These are phyloP conservation scores for Candida pini DNA, from an alignment of 805 yeast genomes.

Conservation along the genomic window DNA sequence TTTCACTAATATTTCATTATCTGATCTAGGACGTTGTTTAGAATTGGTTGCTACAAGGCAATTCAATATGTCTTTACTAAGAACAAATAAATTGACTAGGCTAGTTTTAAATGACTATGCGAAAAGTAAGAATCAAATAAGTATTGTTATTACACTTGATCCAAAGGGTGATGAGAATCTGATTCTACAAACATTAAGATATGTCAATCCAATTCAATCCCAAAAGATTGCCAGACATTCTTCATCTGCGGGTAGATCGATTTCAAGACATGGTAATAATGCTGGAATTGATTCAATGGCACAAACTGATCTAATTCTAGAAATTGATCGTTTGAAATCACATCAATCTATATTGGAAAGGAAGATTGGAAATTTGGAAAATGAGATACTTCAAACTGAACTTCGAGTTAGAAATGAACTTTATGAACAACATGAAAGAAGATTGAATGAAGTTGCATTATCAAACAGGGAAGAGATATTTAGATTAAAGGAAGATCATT, in stretches of 20 bases:
- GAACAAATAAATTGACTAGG: conserved; percentile 45
- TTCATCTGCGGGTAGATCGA: conserved; percentile 8
- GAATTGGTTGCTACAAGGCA: conserved; percentile 33
- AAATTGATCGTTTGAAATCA: conserved; percentile 22
- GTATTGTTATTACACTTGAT: conserved; percentile 34
- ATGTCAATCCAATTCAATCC: conserved; percentile 26
- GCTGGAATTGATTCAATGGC: conserved; percentile 6
- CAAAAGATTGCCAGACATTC: conserved; percentile 21
- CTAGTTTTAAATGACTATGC: conserved; percentile 41
- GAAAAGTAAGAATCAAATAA: conserved; percentile 26
- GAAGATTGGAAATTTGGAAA: conserved; percentile 21
- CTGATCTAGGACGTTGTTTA: conserved; percentile 46
- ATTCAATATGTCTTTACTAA: conserved; percentile 36
- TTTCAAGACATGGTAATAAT: background rate
- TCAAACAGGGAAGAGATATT: conserved; percentile 29
- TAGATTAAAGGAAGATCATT: conserved; percentile 25
- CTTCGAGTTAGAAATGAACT: conserved; percentile 23
- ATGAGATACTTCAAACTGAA: conserved; percentile 24
- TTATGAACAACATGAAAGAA: conserved; percentile 29
- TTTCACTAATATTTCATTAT: conserved; percentile 42
- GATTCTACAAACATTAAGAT: conserved; percentile 26
- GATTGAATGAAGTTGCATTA: conserved; percentile 32
- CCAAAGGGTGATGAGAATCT: conserved; percentile 33
- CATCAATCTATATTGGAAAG: conserved; percentile 16
- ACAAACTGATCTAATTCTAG: conserved; percentile 20